phyloP scores from a whole-genome alignment of 805 yeast genomes.

The Saccharomycopsis guyanensis region DNA sequence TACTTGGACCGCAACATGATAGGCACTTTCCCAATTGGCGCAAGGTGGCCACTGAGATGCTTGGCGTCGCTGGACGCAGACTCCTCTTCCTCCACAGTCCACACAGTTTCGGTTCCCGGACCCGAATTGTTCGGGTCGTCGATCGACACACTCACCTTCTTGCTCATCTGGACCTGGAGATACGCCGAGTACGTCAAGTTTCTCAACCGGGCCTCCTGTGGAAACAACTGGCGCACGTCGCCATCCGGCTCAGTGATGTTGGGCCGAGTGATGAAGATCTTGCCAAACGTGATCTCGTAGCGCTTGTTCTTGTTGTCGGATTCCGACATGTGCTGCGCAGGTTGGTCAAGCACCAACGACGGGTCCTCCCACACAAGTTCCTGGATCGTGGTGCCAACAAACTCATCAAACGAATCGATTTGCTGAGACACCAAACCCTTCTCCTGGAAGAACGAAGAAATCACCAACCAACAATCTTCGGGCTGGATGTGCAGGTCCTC shows the following conservation, averaged over 20 bases:
- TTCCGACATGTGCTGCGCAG: constrained; percentile 94
- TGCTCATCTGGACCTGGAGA: constrained; percentile 90
- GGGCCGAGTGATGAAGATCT: constrained; percentile 92
- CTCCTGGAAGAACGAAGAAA: constrained; percentile 90
- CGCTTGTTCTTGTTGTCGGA: constrained; percentile 84
- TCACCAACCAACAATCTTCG: constrained; percentile 99
- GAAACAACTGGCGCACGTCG: constrained; percentile 97
- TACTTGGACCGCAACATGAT: constrained; percentile 96
- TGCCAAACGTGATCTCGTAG: constrained; percentile 96
- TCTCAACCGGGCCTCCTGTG: constrained; percentile 96
- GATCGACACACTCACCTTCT: constrained; percentile 75
- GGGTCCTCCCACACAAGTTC: constrained; percentile 95
- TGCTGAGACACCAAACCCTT: constrained; percentile 98
- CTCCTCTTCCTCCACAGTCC: constrained; percentile 45
- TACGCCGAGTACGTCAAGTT: constrained; percentile 96
- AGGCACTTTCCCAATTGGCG: constrained; percentile 92
- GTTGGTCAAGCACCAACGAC: constrained; percentile 89
- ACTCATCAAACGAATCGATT: constrained; percentile 96
- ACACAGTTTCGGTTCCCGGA: constrained; percentile 47
- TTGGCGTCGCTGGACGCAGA: constrained; percentile 46
- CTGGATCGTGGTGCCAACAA: constrained; percentile 92
- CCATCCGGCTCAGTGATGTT: constrained; percentile 99
- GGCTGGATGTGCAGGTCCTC: constrained; percentile 75
- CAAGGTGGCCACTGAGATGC: constrained; percentile 37
- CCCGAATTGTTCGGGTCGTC: constrained; percentile 47